Base-by-base conservation (phyloP, 768 basidiomycete species). In the Phaeotremella skinneri region DNA sequence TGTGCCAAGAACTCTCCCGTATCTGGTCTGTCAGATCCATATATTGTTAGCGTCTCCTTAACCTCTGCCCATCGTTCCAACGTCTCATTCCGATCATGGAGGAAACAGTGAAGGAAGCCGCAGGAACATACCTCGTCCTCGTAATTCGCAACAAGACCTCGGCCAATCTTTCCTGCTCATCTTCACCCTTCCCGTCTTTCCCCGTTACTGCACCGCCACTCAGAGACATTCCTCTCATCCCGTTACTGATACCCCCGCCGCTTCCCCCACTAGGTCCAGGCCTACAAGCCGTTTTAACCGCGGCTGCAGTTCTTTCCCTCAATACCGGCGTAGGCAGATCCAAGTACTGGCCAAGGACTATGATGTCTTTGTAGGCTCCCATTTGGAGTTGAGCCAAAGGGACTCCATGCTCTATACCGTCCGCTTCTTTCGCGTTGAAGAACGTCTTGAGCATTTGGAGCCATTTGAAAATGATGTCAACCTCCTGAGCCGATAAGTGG, bases 401-500 rank as follows among this genome's bases (percentile, higher is more conserved):
- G 4, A 77, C 68, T 27, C 76, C 76, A 56, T 77, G 68, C 56
- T 77, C 76, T 2, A 63, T 48, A 2, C 68, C 68, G 32, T 63
- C 32, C 2, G 54, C 56, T 47, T 77, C 76, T 2, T 52, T 45
- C 26, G 76, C 76, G 59, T 77, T 77, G 63, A 74, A 77, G 62
- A 75, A 77, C 2, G 66, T 42, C 54, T 77, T 77, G 42, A 76
- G 58, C 30, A 71, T 50, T 58, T 73, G 71, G 1, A 77, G 62
- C 74, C 74, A 77, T 55, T 77, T 75, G 70, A 75, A 75, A 5
- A 77, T 66, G 13, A 77, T 63, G 52, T 74, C 72, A n/a, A 70
- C 56, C 49, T 77, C 74, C 16, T 55, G 64, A 0, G 68, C 42
- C 0, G 56, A 31, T 0, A 68, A 58, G 2, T 56, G 45, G 2